Conservation (phyloP, 2,329 filamentous ascomycete genomes). For the Lachnellula willkommii region DNA sequence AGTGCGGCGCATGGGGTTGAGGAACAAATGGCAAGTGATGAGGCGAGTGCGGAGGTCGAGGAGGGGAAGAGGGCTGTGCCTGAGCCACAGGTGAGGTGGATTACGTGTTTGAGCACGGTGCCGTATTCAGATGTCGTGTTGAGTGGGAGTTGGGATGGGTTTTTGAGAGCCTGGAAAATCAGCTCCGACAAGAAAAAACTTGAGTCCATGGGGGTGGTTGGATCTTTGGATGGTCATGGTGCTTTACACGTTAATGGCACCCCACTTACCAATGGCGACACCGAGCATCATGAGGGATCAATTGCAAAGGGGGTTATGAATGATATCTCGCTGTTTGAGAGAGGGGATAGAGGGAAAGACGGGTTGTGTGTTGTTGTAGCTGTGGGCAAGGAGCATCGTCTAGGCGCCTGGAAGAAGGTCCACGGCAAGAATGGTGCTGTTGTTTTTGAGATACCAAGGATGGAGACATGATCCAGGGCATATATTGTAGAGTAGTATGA, state of each 20-base stretch:
- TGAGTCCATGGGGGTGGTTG: constrained; percentile 65
- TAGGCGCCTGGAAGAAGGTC: constrained; percentile 69
- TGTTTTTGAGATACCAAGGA: constrained; percentile 71
- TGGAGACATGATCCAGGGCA: constrained; percentile 19
- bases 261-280: constrained; percentile 1
- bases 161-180: constrained; percentile 78
- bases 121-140: constrained; percentile 88
- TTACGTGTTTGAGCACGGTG: constrained; percentile 80
- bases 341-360: constrained; percentile 68
- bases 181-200: constrained; percentile 77
- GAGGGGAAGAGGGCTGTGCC: constrained; percentile 56
- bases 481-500: not conserved
- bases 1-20: constrained; percentile 82
- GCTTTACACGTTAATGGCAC: not conserved
- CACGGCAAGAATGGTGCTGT: constrained; percentile 76
- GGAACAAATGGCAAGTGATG: constrained; percentile 58
- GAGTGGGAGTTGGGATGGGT: constrained; percentile 91
- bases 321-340: constrained; percentile 80
- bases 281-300: constrained; percentile 15
- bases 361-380: constrained; percentile 82
- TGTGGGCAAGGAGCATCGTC: constrained; percentile 76
- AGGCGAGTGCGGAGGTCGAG: constrained; percentile 67
- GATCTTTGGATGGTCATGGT: constrained; percentile 11
- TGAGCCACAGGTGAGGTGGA: constrained; percentile 70
- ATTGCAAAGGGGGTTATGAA: constrained; percentile 68